Conservation (phyloP, 2,329 filamentous ascomycete species). For the Nigrospora osmanthi region DNA sequence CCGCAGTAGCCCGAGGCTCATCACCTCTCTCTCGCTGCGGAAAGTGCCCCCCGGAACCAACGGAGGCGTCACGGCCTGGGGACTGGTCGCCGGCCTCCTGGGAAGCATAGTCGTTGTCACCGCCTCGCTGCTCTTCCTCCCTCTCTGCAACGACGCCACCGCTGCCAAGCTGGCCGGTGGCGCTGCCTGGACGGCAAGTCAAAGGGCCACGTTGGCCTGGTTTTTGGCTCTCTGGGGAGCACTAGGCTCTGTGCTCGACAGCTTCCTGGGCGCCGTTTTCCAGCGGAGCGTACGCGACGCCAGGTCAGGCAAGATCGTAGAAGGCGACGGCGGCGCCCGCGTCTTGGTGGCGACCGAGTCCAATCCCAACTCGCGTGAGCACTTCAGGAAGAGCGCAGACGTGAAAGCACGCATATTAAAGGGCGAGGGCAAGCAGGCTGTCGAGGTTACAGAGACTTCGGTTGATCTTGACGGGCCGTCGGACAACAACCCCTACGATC, state of each 20-base stretch:
- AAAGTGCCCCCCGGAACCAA: slow-evolving; percentile 88
- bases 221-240: slow-evolving; percentile 66
- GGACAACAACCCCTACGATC: slow-evolving; percentile 34
- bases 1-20: slow-evolving; percentile 66
- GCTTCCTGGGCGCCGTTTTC: slow-evolving; percentile 73
- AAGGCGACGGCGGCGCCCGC: slow-evolving; percentile 67
- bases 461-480: slow-evolving; percentile 6
- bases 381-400: slow-evolving; percentile 25
- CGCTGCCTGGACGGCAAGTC: slow-evolving; percentile 36
- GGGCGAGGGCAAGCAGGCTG: slow-evolving; percentile 32
- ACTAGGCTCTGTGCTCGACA: slow-evolving; percentile 78
- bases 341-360: slow-evolving; percentile 37
- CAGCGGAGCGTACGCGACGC: slow-evolving; percentile 84
- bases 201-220: slow-evolving; percentile 39
- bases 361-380: slow-evolving; percentile 13
- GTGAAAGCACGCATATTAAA: slow-evolving; percentile 32
- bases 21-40: slow-evolving; percentile 70
- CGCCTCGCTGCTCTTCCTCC: slow-evolving; percentile 56
- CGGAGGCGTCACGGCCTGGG: slow-evolving; percentile 74
- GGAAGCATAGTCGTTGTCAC: slow-evolving; percentile 68
- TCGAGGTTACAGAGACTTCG: slow-evolving; percentile 25
- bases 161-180: slow-evolving; percentile 31
- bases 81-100: slow-evolving; percentile 64
- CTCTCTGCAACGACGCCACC: slow-evolving; percentile 51
- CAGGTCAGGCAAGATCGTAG: slow-evolving; percentile 77